Evolutionary conservation across 805 yeast species (phyloP), one percentile per base, ranked within the genome.

Genomic region (Yueomyces sinensis): DNA sequence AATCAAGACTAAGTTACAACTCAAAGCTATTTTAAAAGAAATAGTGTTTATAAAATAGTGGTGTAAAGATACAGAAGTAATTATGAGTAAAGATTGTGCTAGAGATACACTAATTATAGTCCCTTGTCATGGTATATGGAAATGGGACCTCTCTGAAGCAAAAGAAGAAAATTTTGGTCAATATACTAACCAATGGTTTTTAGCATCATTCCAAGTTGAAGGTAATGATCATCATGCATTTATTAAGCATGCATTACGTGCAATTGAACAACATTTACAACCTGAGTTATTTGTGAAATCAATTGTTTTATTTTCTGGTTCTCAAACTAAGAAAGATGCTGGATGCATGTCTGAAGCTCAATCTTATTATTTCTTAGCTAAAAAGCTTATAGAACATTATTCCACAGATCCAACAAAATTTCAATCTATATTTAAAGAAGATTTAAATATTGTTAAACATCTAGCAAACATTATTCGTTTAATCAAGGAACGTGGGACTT

Each of bases 161-260:
- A 22, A 24, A 17, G 52, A 55, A 2, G 56, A 50, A 1, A 60
- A 66, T 9, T 45, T 59, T 5, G 87, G 87, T 0, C 56, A 57
- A 15, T 35, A 41, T 3, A 52, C 63, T 9, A 53, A 52, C 1
- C 82, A 80, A 42, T 83, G 94, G 94, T 45, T 45, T 16, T 50
- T 82, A 33, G 86, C 72, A 9, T 57, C 72, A 0, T 82, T 82
- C 45, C 94, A 82, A 52, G 37, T 58, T 5, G 80, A 75, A 40
- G 82, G 86, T 0, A 51, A 71, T 13, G 91, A 83, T 45, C 86
- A 81, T 44, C 44, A 72, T 3, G 62, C 75, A 17, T 81, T 81
- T 52, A 63, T 72, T 13, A 65, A 73, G 29, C 94, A 82, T 50
- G 68, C 81, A 2, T 47, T 58, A 25, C 44, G 42, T 15, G 70